Base-by-base conservation (phyloP, 202 grass and related monocot species). In the Brachypodium distachyon region DNA sequence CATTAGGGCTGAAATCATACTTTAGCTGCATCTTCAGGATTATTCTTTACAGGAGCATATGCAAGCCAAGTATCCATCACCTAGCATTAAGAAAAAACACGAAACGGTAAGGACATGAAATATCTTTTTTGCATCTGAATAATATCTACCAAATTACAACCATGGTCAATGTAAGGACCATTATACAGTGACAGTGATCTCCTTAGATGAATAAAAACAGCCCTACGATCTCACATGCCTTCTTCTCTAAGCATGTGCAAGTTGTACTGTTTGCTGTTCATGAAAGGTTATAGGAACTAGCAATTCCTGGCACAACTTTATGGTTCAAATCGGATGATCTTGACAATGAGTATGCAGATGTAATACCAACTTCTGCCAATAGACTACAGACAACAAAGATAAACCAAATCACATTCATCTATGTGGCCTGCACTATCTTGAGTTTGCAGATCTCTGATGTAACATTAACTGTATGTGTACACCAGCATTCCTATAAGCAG, bases 1-100 rank as follows among this genome's bases (percentile, higher is more conserved):
- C 9, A 3, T 41, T 70, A 25, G 57, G 51, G 8, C 31, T 26
- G 21, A 76, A 60, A 64, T n/a, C 80, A 52, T 83, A 98, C 95
- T 89, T 92, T 94, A 69, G 95, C 91, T 76, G 95, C 89, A 78
- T 98, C 95, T 88, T 94, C 95, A 72, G 91, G 89, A 81, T 97
- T 97, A 76, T 92, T 97, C 77, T 97, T 97, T 75, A 97, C 95
- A 51, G 95, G 91, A 63, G 95, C 68, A 88, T 98, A 98, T 76
- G 87, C 91, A 85, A 98, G 82, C 95, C 95, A 98, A 27, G 95
- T 69, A 90, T 94, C 95, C 77, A 94, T 88, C 70, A 94, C 89
- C 91, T 97, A 39, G 29, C 54, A 84, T 69, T 54, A 17, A 70
- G 51, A 40, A 18, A 5, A 3, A 68, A 12, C 71, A 57, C 32